Evolutionary conservation across 2,329 filamentous ascomycete species (phyloP), one percentile per base, ranked within the genome.

Genomic region (Phialocephala subalpina): DNA sequence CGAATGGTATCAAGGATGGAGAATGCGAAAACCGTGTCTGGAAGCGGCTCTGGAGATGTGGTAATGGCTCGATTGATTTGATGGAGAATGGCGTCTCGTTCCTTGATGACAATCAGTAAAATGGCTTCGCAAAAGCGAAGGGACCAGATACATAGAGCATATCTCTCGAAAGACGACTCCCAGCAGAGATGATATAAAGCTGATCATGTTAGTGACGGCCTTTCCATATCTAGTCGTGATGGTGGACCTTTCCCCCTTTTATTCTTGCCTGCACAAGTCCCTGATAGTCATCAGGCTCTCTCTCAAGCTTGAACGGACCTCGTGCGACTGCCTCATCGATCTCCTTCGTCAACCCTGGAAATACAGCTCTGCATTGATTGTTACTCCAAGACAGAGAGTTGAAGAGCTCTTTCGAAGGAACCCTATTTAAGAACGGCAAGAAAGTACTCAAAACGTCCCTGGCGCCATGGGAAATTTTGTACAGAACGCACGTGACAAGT

Each of bases 11-110:
- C 84, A 59, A 83, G 79, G 72, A 87, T 80, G 73, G 81, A 82
- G 70, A 88, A 78, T 52, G 83, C 78, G 72, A 88, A 82, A 69
- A 84, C 77, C 29, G 83, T 84, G 73, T 87, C 78, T 4, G 85
- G 84, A 2, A 85, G 69, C 0, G 78, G 77, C 5, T 78, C 74
- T 0, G 84, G 83, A 8, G 82, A 81, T 12, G 86, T 83, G 35
- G 82, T 70, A 14, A 87, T 73, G 5, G 85, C 84, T 65, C 82
- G 81, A 72, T 87, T 77, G 68, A 88, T 79, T 68, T 85, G 82
- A 73, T 85, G 81, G 0, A 88, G 80, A 11, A 82, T 81, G n/a
- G 85, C 83, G 42, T 78, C 79, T 58, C 83, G 82, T 66, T 84
- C 83, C 76, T 82, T 61, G 7, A 33, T 20, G 11, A 42, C 20